Percentiles rank a stretch among this genome's conserved stretches.
phyloP scores from a whole-genome alignment of 306 rosid genomes.

The Clitoria ternatea region DNA sequence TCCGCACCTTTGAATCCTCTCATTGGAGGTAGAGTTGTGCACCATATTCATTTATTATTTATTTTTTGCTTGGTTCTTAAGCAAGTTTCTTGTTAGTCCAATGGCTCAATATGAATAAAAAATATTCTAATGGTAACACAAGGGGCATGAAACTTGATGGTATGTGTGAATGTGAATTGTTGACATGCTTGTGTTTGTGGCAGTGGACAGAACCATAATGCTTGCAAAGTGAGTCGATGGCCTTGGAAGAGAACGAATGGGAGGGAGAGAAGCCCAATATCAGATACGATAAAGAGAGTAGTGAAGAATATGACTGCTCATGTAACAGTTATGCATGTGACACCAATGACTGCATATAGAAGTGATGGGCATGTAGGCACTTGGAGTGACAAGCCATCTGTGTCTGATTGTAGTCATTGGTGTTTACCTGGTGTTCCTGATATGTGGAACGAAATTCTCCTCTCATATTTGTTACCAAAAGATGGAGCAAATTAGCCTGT shows the following conservation, averaged over 20 bases:
- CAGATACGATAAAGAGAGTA: constrained; percentile 56
- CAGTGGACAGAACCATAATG: constrained; percentile 52
- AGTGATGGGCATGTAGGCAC: constrained; percentile 83
- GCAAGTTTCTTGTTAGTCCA: neutral
- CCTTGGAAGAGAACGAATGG: constrained; percentile 63
- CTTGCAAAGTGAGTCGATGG: constrained; percentile 60
- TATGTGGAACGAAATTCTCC: constrained; percentile 88
- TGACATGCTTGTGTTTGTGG: constrained; percentile 26
- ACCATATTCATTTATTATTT: neutral
- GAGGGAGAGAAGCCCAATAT: constrained; percentile 48
- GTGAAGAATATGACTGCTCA: constrained; percentile 50
- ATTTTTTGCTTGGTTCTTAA: neutral
- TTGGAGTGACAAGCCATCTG: constrained; percentile 76
- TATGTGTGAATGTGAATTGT: neutral
- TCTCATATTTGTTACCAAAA: constrained; percentile 44
- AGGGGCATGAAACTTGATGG: neutral
- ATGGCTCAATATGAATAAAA: constrained; percentile 1
- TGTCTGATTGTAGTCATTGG: constrained; percentile 97
- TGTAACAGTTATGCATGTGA: constrained; percentile 52
- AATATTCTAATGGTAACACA: neutral
- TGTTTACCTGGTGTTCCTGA: constrained; percentile 99
- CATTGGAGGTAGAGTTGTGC: constrained; percentile 66
- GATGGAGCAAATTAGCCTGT: constrained; percentile 14
- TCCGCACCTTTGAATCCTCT: constrained; percentile 84
- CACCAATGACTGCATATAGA: constrained; percentile 73